phyloP scores from a whole-genome alignment of 2,329 filamentous ascomycete species.

The Paracoccidioides brasiliensis region DNA sequence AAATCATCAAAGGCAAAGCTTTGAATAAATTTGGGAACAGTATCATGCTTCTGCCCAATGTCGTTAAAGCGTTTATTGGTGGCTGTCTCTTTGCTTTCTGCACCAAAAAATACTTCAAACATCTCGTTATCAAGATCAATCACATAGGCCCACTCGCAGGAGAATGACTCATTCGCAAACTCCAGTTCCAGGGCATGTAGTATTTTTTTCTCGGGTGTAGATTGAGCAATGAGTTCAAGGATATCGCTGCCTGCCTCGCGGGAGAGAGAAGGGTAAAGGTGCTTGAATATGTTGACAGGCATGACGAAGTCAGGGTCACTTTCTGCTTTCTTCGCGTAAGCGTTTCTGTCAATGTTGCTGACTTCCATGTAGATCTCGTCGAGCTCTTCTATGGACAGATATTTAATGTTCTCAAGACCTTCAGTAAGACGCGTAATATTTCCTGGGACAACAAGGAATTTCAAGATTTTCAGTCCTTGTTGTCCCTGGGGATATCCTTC shows the following conservation, averaged over 20 bases:
- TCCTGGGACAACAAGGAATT: slow-evolving; percentile 12
- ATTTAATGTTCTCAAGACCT: slow-evolving; percentile 12
- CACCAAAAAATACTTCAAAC: slow-evolving; percentile 10
- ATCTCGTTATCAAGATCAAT: slow-evolving; percentile 15
- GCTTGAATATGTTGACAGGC: background rate
- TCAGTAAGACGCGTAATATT: slow-evolving; percentile 16
- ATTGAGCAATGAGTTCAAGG: slow-evolving; percentile 10
- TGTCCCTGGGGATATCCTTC: slow-evolving; percentile 18
- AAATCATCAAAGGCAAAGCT: slow-evolving; percentile 2
- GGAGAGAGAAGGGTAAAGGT: slow-evolving; percentile 9
- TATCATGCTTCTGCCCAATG: slow-evolving; percentile 5
- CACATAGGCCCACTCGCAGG: slow-evolving; percentile 19
- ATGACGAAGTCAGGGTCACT: background rate
- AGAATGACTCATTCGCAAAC: slow-evolving; percentile 13
- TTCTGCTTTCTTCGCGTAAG: background rate
- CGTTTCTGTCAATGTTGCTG: slow-evolving; percentile 2
- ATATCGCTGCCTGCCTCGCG: slow-evolving; percentile 11
- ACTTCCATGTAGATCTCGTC: slow-evolving; percentile 4
- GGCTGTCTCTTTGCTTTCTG: background rate
- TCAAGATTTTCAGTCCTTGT: slow-evolving; percentile 14
- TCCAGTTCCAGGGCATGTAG: slow-evolving; percentile 10
- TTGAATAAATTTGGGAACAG: slow-evolving; percentile 8
- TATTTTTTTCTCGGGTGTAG: slow-evolving; percentile 8
- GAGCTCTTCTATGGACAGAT: slow-evolving; percentile 5
- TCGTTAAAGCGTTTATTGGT: slow-evolving; percentile 7